Evolutionary conservation across 2,329 filamentous ascomycete species (phyloP).

Genomic region (Pseudonectria buxi): DNA sequence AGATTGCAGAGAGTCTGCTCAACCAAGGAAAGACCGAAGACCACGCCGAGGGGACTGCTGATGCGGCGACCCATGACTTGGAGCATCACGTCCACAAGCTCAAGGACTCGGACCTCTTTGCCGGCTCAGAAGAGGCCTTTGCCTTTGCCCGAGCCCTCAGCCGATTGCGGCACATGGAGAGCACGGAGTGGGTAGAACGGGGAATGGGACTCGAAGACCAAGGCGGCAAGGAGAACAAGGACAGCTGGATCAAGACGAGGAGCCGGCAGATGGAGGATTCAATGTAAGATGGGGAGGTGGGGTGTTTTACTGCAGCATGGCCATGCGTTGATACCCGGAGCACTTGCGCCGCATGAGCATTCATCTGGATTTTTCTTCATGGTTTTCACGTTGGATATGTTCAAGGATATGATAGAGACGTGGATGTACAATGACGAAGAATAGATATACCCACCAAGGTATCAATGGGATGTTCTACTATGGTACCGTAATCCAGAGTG

Average conservation of each 20-base stretch:
- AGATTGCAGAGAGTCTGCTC: conserved; percentile 54
- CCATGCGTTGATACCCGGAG: conserved; percentile 23
- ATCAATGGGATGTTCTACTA: too few species aligned
- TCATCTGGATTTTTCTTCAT: conserved; percentile 19
- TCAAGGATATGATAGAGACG: not conserved
- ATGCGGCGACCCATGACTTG: conserved; percentile 78
- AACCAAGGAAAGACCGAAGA: conserved; percentile 36
- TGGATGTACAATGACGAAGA: conserved; percentile 4
- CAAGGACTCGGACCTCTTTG: conserved; percentile 81
- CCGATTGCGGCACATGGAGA: conserved; percentile 85
- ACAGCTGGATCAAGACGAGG: conserved; percentile 58
- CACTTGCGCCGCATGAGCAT: conserved; percentile 19
- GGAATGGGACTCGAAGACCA: conserved; percentile 60
- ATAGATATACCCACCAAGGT: too few species aligned
- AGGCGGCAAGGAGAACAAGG: conserved; percentile 59
- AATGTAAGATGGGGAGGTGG: conserved; percentile 37
- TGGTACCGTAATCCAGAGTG: too few species aligned
- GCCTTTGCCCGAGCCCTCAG: conserved; percentile 87
- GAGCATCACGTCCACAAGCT: conserved; percentile 78
- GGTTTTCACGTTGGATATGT: conserved; percentile 6
- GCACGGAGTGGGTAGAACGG: conserved; percentile 87
- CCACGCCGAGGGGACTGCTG: conserved; percentile 53
- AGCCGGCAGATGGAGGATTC: conserved; percentile 63
- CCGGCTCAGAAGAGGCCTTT: conserved; percentile 92
- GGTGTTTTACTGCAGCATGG: conserved; percentile 7